These are phyloP conservation scores for Dryas alaskensis DNA, from an alignment of 306 rosid genomes.

Conservation along the genomic window DNA sequence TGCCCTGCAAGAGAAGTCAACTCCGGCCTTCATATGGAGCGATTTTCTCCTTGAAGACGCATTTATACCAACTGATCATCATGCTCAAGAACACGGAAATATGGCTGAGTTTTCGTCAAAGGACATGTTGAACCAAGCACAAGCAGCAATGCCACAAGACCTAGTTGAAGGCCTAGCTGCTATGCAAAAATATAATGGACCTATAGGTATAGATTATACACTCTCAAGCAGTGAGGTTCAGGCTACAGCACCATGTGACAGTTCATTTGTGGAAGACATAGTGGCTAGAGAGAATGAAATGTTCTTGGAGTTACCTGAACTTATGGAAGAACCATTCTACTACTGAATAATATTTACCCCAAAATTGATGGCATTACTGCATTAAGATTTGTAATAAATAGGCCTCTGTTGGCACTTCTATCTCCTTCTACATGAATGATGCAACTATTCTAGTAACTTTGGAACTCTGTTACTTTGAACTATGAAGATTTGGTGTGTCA, in stretches of 20 bases:
- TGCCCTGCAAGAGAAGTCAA: slow-evolving; percentile 32
- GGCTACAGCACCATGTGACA: slow-evolving; percentile 33
- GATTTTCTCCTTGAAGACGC: slow-evolving; percentile 80
- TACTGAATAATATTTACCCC: slow-evolving; percentile 20
- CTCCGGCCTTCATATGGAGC: slow-evolving; percentile 61
- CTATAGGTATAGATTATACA: neutral
- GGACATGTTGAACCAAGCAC: slow-evolving; percentile 23
- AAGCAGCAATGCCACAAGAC: slow-evolving; percentile 11
- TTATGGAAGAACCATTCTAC: slow-evolving; percentile 66
- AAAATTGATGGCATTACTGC: neutral
- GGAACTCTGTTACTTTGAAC: too few species aligned
- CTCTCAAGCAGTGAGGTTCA: slow-evolving; percentile 27
- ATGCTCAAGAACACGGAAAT: slow-evolving; percentile 32
- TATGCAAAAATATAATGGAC: slow-evolving; percentile 12
- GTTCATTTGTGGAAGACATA: slow-evolving; percentile 71
- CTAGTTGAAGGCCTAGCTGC: slow-evolving; percentile 21
- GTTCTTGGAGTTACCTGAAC: slow-evolving; percentile 68
- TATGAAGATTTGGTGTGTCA: neutral
- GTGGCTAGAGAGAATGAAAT: slow-evolving; percentile 67
- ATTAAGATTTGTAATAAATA: neutral
- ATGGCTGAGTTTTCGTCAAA: slow-evolving; percentile 18
- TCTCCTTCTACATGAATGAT: neutral
- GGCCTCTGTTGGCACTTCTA: neutral
- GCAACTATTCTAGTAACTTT: neutral
- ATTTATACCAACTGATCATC: slow-evolving; percentile 27